Percentiles rank a stretch among this genome's conserved stretches.
Conservation (phyloP, 257 asterid species). For the Cynanchum wilfordii region DNA sequence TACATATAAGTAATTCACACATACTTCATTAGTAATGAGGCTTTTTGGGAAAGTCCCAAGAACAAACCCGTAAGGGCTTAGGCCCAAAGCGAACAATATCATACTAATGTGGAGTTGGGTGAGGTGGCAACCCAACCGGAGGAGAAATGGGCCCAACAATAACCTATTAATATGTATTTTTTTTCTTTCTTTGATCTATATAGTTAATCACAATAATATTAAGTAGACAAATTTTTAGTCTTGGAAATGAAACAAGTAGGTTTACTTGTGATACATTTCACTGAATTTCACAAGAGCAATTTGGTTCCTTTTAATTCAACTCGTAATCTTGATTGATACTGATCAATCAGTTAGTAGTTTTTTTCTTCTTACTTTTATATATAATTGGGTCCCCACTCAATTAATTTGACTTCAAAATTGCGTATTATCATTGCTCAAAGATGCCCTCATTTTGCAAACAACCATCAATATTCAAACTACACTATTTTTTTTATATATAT, state of each 20-base stretch:
- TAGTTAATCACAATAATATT: no score
- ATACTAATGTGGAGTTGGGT: no score
- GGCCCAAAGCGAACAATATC: no score
- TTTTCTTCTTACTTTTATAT: background rate
- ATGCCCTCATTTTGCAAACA: background rate
- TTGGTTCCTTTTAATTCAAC: background rate
- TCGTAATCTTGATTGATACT: background rate
- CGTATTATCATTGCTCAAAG: background rate
- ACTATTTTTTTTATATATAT: no score
- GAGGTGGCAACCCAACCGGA: no score
- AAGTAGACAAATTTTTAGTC: background rate
- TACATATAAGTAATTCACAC: no score
- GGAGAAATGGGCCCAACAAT: no score
- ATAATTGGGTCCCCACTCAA: background rate
- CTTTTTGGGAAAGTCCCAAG: no score
- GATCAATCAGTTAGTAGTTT: background rate
- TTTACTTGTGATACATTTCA: background rate
- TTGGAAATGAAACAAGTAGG: slow-evolving; percentile 4
- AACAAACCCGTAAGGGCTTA: no score
- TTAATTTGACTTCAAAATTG: slow-evolving; percentile 2
- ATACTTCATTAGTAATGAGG: no score
- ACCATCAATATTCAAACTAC: background rate
- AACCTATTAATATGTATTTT: no score
- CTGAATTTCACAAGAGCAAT: background rate
- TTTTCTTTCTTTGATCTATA: no score